Evolutionary conservation across 306 rosid genomes (phyloP), one percentile per base, ranked within the genome.

Genomic region (Comarum palustre): DNA sequence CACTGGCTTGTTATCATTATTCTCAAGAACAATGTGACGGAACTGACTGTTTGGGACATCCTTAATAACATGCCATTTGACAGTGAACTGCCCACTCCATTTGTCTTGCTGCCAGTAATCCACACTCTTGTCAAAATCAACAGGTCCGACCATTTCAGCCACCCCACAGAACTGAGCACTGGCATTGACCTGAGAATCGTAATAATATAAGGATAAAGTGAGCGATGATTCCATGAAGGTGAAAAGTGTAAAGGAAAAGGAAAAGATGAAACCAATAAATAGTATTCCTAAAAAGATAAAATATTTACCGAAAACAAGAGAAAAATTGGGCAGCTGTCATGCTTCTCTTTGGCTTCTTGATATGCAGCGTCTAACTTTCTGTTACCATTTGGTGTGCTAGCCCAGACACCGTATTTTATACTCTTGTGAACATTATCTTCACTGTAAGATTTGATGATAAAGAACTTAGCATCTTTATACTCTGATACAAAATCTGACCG

Each of bases 161-260:
- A 91, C 92, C 75, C 97, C 97, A 82, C 97, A 91, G 78, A 91
- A 91, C 82, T 91, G 97, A 77, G 97, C 89, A 85, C 97, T 91
- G 20, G 97, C 97, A 88, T 91, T 91, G 51, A 91, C 97, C 97
- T 90, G 80, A 69, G 79, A 58, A 59, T 72, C 38, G 73, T 22
- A 31, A 75, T 38, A 20, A 34, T 62, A 45, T 48, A 52, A 65
- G 70, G 69, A 52, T 4, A 22, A 79, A 31, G 48, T 54, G 48
- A 48, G 68, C 8, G 42, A 34, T 27, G n/a, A n/a, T n/a, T n/a
- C n/a, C n/a, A n/a, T n/a, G 17, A 27, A 29, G 39, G 19, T 58
- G 25, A 66, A 72, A 76, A 72, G 17, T 50, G 66, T 5, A 48
- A 69, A 73, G 55, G 42, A 59, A 43, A 43, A 55, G 24, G 31